Conservation (phyloP, 225 moss, liverwort and hornwort genomes). For the Physcomitrium patens region DNA sequence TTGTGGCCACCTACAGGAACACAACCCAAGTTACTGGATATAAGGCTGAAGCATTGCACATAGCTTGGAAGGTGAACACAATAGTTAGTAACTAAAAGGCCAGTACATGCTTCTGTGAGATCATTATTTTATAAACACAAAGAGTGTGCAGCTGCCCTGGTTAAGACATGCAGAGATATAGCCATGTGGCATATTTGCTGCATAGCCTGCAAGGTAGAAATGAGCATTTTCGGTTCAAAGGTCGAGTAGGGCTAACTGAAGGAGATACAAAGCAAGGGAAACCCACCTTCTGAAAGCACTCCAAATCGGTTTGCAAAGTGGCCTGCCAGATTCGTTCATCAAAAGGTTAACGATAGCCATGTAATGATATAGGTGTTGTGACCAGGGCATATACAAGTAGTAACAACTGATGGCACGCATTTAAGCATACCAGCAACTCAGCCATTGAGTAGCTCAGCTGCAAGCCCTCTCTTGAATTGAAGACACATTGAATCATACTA, state of each 20-base stretch:
- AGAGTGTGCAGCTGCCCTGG: neutral
- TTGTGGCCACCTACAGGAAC: neutral
- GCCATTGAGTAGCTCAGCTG: neutral
- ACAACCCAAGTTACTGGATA: neutral
- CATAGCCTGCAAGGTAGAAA: slow-evolving; percentile 7
- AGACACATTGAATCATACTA: neutral
- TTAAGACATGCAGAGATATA: neutral
- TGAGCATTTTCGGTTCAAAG: neutral
- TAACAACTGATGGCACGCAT: slow-evolving; percentile 1
- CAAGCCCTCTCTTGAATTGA: neutral
- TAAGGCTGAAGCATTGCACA: neutral
- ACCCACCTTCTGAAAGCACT: slow-evolving; percentile 59
- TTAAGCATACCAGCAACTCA: neutral
- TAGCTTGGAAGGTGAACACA: neutral
- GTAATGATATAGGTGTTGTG: neutral
- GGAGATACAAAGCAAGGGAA: neutral
- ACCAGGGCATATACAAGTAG: slow-evolving; percentile 14
- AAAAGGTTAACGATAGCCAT: neutral
- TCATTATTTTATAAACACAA: neutral
- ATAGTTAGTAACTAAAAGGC: neutral
- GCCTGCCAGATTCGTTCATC: slow-evolving; percentile 36
- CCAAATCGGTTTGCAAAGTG: slow-evolving; percentile 59
- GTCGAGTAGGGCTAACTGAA: neutral
- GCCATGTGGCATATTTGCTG: neutral
- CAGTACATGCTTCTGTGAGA: neutral